phyloP scores from a whole-genome alignment of 306 rosid species.

The Delonix regia region DNA sequence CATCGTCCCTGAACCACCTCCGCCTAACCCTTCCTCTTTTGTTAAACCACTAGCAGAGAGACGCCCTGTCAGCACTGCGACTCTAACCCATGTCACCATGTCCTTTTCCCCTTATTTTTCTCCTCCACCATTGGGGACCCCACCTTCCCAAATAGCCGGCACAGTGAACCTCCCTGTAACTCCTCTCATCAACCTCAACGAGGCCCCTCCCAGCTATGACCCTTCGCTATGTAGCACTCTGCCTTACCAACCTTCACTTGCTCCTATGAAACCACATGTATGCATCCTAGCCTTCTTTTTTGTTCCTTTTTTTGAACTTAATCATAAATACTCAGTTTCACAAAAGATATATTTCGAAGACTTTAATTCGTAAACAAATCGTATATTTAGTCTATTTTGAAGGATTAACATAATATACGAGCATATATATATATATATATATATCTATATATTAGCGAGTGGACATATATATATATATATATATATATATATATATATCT shows the following conservation, averaged over 20 bases:
- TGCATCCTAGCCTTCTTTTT: neutral
- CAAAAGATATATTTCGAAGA: too few relatives aligned
- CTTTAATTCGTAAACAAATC: too few relatives aligned
- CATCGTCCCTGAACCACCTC: neutral
- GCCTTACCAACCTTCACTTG: neutral
- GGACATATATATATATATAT: too few relatives aligned
- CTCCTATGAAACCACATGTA: neutral
- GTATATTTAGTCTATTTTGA: too few relatives aligned
- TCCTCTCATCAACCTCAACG: slow-evolving; percentile 63
- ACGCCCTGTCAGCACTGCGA: slow-evolving; percentile 57
- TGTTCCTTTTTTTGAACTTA: neutral
- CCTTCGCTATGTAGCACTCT: neutral
- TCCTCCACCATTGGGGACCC: slow-evolving; percentile 36
- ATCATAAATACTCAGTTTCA: too few relatives aligned
- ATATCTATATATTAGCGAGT: too few relatives aligned
- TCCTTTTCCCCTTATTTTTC: slow-evolving; percentile 36
- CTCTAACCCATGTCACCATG: slow-evolving; percentile 47
- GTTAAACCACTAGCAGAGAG: slow-evolving; percentile 77
- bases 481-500: too few relatives aligned
- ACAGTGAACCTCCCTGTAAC: slow-evolving; percentile 21
- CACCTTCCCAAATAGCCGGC: slow-evolving; percentile 30
- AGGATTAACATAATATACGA: too few relatives aligned
- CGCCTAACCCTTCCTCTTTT: slow-evolving; percentile 47
- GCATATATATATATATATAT: too few relatives aligned
- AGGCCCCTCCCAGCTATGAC: slow-evolving; percentile 40